Evolutionary conservation across 768 basidiomycete species (phyloP).

Genomic region (Clavulina sp.): DNA sequence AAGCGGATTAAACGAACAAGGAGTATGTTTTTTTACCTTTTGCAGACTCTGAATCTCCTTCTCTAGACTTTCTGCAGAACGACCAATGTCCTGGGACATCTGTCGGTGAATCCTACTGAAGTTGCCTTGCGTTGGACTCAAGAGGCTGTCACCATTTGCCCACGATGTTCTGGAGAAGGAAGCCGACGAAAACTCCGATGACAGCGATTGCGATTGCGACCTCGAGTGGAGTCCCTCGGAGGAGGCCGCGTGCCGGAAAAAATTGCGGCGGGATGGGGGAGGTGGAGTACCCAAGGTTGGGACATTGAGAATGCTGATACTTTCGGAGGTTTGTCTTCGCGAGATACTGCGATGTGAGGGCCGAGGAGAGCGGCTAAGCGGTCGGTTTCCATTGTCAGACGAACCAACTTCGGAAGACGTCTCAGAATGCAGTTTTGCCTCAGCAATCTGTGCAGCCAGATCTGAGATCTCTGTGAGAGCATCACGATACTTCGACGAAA

Average conservation of each 20-base stretch:
- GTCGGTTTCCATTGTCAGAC: neutral
- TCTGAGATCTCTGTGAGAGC: slow-evolving; percentile 87
- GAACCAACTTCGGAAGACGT: slow-evolving; percentile 3
- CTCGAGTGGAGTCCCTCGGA: slow-evolving; percentile 78
- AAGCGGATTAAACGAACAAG: neutral
- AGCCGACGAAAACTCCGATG: slow-evolving; percentile 53
- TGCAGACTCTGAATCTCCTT: slow-evolving; percentile 93
- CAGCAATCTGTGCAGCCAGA: slow-evolving; percentile 77
- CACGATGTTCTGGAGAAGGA: slow-evolving; percentile 64
- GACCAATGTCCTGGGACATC: neutral
- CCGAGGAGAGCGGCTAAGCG: neutral
- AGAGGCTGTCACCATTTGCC: slow-evolving; percentile 5
- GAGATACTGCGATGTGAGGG: neutral
- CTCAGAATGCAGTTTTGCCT: slow-evolving; percentile 38
- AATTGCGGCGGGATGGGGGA: slow-evolving; percentile 44
- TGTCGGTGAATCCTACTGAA: neutral
- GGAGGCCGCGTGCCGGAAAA: slow-evolving; percentile 80
- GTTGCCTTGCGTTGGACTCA: slow-evolving; percentile 3
- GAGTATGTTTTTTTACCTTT: slow-evolving; percentile 24
- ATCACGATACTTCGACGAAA: slow-evolving; percentile 72
- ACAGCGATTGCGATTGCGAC: slow-evolving; percentile 83
- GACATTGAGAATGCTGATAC: slow-evolving; percentile 1
- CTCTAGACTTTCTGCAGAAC: slow-evolving; percentile 66
- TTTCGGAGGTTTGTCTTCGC: neutral
- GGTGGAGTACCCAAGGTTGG: slow-evolving; percentile 1